Evolutionary conservation across 805 yeast species (phyloP), one percentile per base, ranked within the genome.

Genomic region (Candida coquimbonensis): DNA sequence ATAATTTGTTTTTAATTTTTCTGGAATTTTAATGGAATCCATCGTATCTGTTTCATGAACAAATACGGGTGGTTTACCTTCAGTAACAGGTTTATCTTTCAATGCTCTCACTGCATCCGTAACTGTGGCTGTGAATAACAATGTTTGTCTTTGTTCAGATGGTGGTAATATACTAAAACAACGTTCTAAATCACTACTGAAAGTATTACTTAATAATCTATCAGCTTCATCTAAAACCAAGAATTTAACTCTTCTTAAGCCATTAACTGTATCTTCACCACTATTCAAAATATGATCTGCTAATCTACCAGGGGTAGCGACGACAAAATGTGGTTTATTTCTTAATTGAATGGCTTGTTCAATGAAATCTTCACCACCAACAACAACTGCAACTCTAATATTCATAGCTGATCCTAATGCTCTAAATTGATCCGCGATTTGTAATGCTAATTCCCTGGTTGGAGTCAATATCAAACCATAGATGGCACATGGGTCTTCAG

Each of bases 181-280:
- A 21, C 77, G 73, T 41, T 76, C 75, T 49, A 93, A 69, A 64
- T 91, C 96, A 32, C 78, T 74, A 9, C 90, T 83, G 65, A 93
- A 89, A 40, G 95, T 84, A 45, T 81, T 79, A 39, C 93, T 87
- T 51, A 93, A 74, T 29, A 93, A 68, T 50, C 96, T 75, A 72
- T 93, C 99, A 1, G 99, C 99, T 68, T 91, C 99, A 72, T 93
- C 99, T 3, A 93, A 69, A 3, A 93, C 98, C 44, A 93, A 69
- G 59, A 73, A 93, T 60, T 83, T 81, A 16, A 85, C 83, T 53
- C 95, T 73, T 54, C 82, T 78, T 41, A 93, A 68, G 0, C 96
- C 96, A 35, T 78, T 71, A 0, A 84, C 72, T 5, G 95, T 86
- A 50, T 93, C 97, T 47, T 85, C 95, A 16, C 96, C 96, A 61